A percentile compares a stretch with the other conserved stretches of the same genome.
Evolutionary conservation across 192 early-diverging fungal genomes (phyloP).

Genomic region (Coemansia sp.): DNA sequence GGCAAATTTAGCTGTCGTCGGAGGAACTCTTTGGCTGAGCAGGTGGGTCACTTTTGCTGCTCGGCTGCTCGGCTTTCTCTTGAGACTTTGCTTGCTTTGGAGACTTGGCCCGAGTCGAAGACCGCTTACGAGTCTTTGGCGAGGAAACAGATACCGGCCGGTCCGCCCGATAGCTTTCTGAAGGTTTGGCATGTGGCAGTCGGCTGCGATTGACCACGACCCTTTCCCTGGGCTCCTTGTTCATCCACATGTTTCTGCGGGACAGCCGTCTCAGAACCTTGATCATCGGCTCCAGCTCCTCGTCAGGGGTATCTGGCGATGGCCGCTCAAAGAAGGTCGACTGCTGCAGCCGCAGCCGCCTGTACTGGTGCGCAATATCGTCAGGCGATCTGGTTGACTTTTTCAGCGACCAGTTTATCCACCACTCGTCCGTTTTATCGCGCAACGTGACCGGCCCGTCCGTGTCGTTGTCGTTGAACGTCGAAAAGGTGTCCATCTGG

Average conservation of each 20-base stretch:
- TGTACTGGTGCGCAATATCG: slow-evolving; percentile 7
- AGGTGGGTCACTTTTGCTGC: too few relatives aligned
- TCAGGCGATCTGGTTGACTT: slow-evolving; percentile 14
- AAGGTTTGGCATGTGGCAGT: slow-evolving; percentile 3
- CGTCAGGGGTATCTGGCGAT: slow-evolving; percentile 38
- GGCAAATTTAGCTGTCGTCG: too few relatives aligned
- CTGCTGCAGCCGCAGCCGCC: slow-evolving; percentile 27
- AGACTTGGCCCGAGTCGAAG: background rate
- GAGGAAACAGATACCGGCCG: background rate
- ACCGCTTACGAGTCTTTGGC: background rate
- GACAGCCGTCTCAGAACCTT: slow-evolving; percentile 42
- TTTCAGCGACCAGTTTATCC: slow-evolving; percentile 36
- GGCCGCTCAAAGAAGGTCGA: slow-evolving; percentile 50
- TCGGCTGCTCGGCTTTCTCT: too few relatives aligned
- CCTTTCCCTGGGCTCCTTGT: slow-evolving; percentile 25
- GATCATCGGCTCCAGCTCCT: slow-evolving; percentile 39
- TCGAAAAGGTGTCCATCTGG: slow-evolving; percentile 39
- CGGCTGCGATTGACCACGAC: slow-evolving; percentile 35
- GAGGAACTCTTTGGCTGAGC: background rate
- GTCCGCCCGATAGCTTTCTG: background rate
- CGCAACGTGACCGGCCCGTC: slow-evolving; percentile 37
- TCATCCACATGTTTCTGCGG: slow-evolving; percentile 36
- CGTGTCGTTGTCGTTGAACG: slow-evolving; percentile 36
- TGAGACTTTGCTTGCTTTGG: background rate
- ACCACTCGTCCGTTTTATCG: slow-evolving; percentile 33